Conservation (phyloP, 139 green algal species). For the Pseudopediastrum boryanum region DNA sequence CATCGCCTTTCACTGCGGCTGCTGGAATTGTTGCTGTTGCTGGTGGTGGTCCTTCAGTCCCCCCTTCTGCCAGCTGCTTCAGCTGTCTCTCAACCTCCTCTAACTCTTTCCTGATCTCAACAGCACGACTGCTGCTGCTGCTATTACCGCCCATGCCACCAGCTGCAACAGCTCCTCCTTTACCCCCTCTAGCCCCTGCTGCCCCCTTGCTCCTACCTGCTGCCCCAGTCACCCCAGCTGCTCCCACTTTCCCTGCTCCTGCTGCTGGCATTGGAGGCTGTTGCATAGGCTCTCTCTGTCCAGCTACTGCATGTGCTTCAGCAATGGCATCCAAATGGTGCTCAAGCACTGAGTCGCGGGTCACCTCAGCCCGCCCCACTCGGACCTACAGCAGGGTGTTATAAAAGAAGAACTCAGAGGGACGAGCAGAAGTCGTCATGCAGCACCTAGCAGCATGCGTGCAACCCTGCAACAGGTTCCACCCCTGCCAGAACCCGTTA, state of each 20-base stretch:
- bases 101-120: slow-evolving; percentile 13
- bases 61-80: background rate
- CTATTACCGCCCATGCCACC: background rate
- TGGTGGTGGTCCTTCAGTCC: background rate
- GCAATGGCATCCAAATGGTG: slow-evolving; percentile 52
- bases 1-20: background rate
- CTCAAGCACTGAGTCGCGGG: slow-evolving; percentile 24
- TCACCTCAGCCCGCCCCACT: slow-evolving; percentile 44
- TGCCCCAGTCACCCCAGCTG: background rate
- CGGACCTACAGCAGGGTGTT: too few relatives aligned
- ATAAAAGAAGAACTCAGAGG: too few relatives aligned
- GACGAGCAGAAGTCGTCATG: too few relatives aligned
- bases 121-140: slow-evolving; percentile 6
- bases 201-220: slow-evolving; percentile 6
- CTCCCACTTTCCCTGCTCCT: background rate
- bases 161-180: slow-evolving; percentile 29
- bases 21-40: background rate
- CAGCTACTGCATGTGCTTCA: slow-evolving; percentile 13
- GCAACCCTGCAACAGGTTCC: too few relatives aligned
- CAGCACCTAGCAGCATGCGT: too few relatives aligned
- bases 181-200: background rate
- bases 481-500: too few relatives aligned
- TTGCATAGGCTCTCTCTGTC: too few relatives aligned
- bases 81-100: slow-evolving; percentile 19
- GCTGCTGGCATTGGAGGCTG: slow-evolving; percentile 23